A percentile compares a stretch with the other conserved stretches of the same genome.
Evolutionary conservation across 768 basidiomycete species (phyloP).

Genomic region (Mycena epipterygia): DNA sequence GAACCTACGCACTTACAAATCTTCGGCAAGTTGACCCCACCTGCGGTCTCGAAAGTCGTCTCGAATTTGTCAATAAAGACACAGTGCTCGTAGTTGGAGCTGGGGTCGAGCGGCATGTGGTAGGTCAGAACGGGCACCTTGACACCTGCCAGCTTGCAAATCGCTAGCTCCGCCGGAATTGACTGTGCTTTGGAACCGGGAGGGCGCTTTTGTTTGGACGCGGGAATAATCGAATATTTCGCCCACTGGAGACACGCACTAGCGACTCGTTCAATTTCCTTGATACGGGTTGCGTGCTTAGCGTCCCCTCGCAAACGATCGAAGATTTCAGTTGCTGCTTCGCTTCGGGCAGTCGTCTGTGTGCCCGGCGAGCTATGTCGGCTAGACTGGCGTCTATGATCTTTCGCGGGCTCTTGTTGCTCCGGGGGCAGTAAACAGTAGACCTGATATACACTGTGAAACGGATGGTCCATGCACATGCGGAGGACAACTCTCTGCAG

Average conservation of each 20-base stretch:
- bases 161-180: slow-evolving; percentile 61
- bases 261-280: slow-evolving; percentile 72
- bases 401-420: slow-evolving; percentile 21
- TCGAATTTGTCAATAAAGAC: slow-evolving; percentile 80
- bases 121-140: slow-evolving; percentile 89
- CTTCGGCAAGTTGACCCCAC: slow-evolving; percentile 89
- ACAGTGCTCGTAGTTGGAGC: slow-evolving; percentile 75
- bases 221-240: slow-evolving; percentile 63
- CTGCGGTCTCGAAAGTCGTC: slow-evolving; percentile 69
- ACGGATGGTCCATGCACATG: slow-evolving; percentile 93
- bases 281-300: slow-evolving; percentile 53
- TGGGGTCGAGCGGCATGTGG: slow-evolving; percentile 76
- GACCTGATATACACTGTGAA: slow-evolving; percentile 92
- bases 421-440: slow-evolving; percentile 72
- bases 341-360: slow-evolving; percentile 62
- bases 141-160: slow-evolving; percentile 65
- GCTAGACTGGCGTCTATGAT: slow-evolving; percentile 62
- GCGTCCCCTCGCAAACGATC: slow-evolving; percentile 62
- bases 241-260: slow-evolving; percentile 83
- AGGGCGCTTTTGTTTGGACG: too few species aligned
- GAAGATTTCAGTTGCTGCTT: slow-evolving; percentile 76
- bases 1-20: slow-evolving; percentile 78
- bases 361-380: slow-evolving; percentile 52
- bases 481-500: slow-evolving; percentile 76
- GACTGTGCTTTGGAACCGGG: slow-evolving; percentile 42